Evolutionary conservation across 2,329 filamentous ascomycete species (phyloP), one percentile per base, ranked within the genome.

Genomic region (Purpureocillium takamizusanense): DNA sequence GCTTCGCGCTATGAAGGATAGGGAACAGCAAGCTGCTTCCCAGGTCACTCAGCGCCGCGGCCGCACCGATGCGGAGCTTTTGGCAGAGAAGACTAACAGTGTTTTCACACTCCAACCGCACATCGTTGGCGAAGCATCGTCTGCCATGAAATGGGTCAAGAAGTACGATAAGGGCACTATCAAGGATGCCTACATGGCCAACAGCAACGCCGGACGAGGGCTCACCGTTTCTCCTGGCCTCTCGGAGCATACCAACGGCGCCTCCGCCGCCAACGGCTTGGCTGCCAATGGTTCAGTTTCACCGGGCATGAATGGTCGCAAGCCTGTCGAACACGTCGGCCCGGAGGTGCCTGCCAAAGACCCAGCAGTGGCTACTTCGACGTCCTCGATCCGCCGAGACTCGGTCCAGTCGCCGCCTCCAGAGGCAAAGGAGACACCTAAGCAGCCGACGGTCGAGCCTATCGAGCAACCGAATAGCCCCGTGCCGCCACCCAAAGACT

Each of bases 141-240:
- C 88, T 17, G 92, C 92, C 1, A 83, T 98, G 81, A 94, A 95
- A 60, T 98, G 92, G 92, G 87, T 90, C 25, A 90, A 74, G 60
- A 88, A 88, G 52, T 97, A 95, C 56, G 92, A 97, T 62, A 94
- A 92, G 62, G 81, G 92, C 52, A 72, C 82, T 7, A 82, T 94
- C 45, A 81, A 88, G 38, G 80, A 86, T 46, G 80, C 86, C n/a
- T 97, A 97, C 60, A 70, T 97, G 37, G 76, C 78, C 33, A 81
- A 94, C 54, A 67, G 65, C 35, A 77, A 72, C 47, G 80, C 83
- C 31, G 88, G 89, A 16, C 83, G 77, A 42, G 86, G 86, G 11
- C 46, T 66, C 30, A 42, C 56, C 14, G 46, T 63, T 25, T 54
- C 58, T 12, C 53, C 57, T 12, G 48, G 54, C 36, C 50, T 49